Conservation (phyloP, 75 land plant genomes). For the Adiantum capillusveneris region DNA sequence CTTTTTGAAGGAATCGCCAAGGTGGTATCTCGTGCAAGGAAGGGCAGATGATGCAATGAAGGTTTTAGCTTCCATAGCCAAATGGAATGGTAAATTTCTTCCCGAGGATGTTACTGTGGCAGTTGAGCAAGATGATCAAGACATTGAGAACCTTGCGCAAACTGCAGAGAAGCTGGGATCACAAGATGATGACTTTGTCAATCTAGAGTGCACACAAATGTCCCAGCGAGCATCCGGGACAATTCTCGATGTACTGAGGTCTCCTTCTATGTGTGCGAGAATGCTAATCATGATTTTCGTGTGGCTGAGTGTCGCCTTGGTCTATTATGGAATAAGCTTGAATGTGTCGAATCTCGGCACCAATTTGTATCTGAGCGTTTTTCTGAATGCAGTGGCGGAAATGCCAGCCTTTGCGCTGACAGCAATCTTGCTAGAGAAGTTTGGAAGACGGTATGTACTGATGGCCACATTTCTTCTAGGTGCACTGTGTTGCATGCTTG, state of each 20-base stretch:
- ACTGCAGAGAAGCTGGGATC: too few relatives aligned
- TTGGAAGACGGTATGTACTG: constrained; percentile 53
- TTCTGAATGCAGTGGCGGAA: constrained; percentile 64
- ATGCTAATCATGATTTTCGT: constrained; percentile 49
- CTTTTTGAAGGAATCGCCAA: constrained; percentile 68
- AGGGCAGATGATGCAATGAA: constrained; percentile 44
- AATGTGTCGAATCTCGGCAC: constrained; percentile 79
- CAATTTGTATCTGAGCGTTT: constrained; percentile 63
- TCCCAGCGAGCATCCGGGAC: constrained; percentile 16
- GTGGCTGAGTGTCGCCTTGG: constrained; percentile 45
- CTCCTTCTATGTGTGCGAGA: constrained; percentile 36
- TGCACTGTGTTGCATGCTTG: constrained; percentile 48
- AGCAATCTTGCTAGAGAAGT: constrained; percentile 40
- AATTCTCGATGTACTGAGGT: constrained; percentile 38
- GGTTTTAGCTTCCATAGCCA: constrained; percentile 53
- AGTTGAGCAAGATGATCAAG: constrained; percentile 27
- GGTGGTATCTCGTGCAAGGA: constrained; percentile 80
- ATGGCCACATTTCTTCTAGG: constrained; percentile 56
- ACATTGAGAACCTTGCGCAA: background rate
- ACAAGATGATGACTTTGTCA: too few relatives aligned
- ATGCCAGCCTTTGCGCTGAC: constrained; percentile 71
- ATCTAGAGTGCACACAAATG: background rate
- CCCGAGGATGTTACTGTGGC: constrained; percentile 34
- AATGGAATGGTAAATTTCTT: constrained; percentile 31
- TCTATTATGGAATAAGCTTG: constrained; percentile 81